phyloP scores from a whole-genome alignment of 805 yeast genomes.

The Torulaspora maleeae region DNA sequence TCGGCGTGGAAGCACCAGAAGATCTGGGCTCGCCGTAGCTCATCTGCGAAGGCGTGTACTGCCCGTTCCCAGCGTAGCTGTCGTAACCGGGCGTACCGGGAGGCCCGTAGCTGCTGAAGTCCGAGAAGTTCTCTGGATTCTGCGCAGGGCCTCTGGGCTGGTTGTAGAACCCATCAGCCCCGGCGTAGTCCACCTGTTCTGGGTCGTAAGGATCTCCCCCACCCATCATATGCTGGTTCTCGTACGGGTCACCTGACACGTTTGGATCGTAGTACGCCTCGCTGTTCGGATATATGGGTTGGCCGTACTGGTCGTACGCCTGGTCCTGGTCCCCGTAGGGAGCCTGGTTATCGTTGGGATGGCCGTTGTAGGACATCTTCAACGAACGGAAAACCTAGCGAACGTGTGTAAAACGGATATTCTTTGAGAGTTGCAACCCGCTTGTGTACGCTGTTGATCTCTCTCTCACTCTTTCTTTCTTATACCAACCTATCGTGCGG shows the following conservation, averaged over 20 bases:
- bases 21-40: conserved; percentile 79
- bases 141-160: conserved; percentile 46
- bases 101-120: conserved; percentile 58
- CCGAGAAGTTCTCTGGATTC: conserved; percentile 62
- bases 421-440: no score
- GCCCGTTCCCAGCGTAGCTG: conserved; percentile 58
- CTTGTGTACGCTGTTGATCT: neutral
- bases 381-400: conserved; percentile 2
- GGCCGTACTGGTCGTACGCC: conserved; percentile 39
- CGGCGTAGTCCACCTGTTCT: conserved; percentile 40
- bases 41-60: conserved; percentile 81
- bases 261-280: conserved; percentile 39
- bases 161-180: conserved; percentile 46
- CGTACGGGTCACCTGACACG: conserved; percentile 32
- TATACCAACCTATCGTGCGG: neutral
- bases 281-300: conserved; percentile 38
- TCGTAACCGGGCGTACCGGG: conserved; percentile 52
- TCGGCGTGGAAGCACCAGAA: conserved; percentile 92
- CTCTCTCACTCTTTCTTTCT: neutral
- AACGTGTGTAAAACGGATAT: neutral
- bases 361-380: conserved; percentile 30
- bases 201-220: conserved; percentile 38
- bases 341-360: conserved; percentile 22
- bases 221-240: conserved; percentile 30
- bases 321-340: conserved; percentile 31